These are phyloP conservation scores for Aspergillus jensenii DNA, from an alignment of 2,329 filamentous ascomycete genomes.

Conservation along the genomic window DNA sequence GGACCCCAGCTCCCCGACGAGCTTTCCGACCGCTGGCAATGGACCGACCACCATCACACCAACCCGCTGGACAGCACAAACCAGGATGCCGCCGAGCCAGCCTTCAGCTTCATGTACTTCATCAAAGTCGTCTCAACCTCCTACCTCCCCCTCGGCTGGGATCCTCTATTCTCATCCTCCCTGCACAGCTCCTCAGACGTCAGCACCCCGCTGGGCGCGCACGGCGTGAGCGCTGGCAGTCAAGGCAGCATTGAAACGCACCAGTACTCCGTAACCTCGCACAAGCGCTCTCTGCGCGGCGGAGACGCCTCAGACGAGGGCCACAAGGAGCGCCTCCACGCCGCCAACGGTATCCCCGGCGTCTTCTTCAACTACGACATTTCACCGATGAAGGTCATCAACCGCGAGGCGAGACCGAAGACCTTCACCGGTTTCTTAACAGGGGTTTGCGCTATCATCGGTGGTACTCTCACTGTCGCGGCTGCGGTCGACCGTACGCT, in stretches of 20 bases:
- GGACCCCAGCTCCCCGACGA: constrained; percentile 83
- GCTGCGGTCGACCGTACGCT: constrained; percentile 87
- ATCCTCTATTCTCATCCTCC: constrained; percentile 54
- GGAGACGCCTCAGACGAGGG: constrained; percentile 83
- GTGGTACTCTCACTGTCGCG: constrained; percentile 91
- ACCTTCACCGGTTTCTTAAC: constrained; percentile 90
- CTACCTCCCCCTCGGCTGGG: constrained; percentile 89
- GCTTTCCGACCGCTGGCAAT: constrained; percentile 61
- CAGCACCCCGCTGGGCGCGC: constrained; percentile 64
- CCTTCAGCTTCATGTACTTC: constrained; percentile 99
- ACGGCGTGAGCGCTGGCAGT: constrained; percentile 63
- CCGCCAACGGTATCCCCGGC: constrained; percentile 87
- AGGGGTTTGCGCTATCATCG: constrained; percentile 90
- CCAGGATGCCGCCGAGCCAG: constrained; percentile 76
- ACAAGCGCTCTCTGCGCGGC: constrained; percentile 82
- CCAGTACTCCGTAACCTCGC: constrained; percentile 96
- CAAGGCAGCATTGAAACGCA: constrained; percentile 92
- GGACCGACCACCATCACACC: constrained; percentile 80
- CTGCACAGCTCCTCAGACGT: constrained; percentile 45
- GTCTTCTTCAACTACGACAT: constrained; percentile 99
- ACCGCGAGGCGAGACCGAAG: constrained; percentile 86
- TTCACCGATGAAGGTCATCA: constrained; percentile 99
- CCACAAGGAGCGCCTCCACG: constrained; percentile 88
- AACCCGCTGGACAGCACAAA: constrained; percentile 83
- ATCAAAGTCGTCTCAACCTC: constrained; percentile 97